Percentiles rank a stretch among this genome's conserved stretches.
Conservation (phyloP, 257 asterid species). For the Nicotiana knightiana region DNA sequence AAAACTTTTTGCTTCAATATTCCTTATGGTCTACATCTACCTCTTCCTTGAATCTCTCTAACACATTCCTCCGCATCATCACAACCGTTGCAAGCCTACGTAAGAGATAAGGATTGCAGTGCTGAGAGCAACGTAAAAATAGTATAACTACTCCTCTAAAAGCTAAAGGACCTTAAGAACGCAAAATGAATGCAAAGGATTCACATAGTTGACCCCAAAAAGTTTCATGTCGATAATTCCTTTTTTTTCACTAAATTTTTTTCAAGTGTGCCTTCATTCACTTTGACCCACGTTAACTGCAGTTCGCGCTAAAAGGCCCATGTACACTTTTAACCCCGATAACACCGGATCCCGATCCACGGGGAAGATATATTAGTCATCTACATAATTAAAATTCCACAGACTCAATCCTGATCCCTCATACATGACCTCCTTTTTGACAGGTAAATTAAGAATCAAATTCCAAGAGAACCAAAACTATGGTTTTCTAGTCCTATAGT, state of each 20-base stretch:
- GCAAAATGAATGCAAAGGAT: background rate
- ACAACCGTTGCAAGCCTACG: background rate
- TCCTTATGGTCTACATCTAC: background rate
- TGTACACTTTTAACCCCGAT: background rate
- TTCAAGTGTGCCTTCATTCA: background rate
- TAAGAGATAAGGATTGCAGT: background rate
- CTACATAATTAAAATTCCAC: background rate
- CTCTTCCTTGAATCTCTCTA: background rate
- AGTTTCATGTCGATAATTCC: background rate
- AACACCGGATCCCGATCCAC: background rate
- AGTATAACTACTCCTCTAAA: background rate
- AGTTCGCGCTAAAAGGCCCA: background rate
- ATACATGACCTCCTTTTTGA: background rate
- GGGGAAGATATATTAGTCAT: background rate
- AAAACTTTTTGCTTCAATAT: background rate
- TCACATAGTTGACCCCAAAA: background rate
- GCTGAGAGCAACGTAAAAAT: background rate
- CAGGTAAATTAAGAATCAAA: slow-evolving; percentile 2
- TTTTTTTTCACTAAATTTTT: background rate
- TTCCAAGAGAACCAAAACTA: background rate
- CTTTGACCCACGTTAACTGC: background rate
- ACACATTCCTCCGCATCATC: background rate
- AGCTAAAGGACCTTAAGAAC: background rate
- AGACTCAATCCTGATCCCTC: background rate
- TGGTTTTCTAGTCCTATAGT: background rate